Conservation (phyloP, 768 basidiomycete species). For the Tremella fuciformis region DNA sequence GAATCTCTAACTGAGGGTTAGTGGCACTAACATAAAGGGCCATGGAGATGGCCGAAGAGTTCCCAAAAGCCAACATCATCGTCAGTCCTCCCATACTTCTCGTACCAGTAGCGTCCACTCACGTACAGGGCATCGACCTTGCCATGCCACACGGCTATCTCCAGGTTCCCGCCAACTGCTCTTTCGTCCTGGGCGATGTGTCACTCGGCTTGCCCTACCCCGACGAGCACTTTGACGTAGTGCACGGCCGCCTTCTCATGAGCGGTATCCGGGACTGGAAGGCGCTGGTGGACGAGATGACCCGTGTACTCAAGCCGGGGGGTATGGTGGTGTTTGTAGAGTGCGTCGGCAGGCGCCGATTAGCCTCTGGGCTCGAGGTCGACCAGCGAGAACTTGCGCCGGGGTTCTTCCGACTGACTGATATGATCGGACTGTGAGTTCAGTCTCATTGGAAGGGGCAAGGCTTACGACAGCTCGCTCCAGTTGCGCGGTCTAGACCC, state of each 20-base stretch:
- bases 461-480: neutral
- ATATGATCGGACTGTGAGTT: neutral
- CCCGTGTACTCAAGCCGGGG: constrained; percentile 13
- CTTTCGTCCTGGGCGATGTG: constrained; percentile 16
- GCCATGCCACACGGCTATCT: constrained; percentile 12
- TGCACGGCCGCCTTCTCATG: constrained; percentile 20
- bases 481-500: neutral
- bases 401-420: constrained; percentile 6
- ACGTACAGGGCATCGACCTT: constrained; percentile 14
- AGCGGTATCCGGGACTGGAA: constrained; percentile 19
- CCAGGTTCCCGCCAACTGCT: constrained; percentile 17
- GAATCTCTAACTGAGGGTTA: neutral
- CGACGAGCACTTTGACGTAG: constrained; percentile 17
- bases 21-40: constrained; percentile 9
- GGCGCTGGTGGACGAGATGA: constrained; percentile 12
- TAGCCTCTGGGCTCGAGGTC: constrained; percentile 10
- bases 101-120: neutral
- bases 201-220: constrained; percentile 23
- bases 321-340: constrained; percentile 20
- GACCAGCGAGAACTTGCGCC: constrained; percentile 8
- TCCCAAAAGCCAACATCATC: constrained; percentile 15
- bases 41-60: constrained; percentile 29
- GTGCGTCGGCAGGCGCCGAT: constrained; percentile 8
- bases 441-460: too few species aligned
- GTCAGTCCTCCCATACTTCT: neutral